Conservation (phyloP, 768 basidiomycete genomes). For the Lentinula detonsa region DNA sequence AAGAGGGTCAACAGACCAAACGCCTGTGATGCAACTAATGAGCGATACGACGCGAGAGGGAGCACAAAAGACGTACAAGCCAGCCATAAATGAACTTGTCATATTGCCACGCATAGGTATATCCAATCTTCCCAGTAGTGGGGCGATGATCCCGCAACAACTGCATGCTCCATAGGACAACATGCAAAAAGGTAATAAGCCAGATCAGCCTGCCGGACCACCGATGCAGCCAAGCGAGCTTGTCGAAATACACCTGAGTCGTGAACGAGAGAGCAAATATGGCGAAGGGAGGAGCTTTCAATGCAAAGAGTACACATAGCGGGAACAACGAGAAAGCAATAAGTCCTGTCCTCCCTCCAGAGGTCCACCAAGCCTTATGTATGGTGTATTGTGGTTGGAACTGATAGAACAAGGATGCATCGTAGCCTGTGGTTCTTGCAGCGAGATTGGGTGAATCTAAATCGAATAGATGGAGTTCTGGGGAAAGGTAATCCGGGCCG, state of each 20-base stretch:
- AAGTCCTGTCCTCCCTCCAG: conserved; percentile 58
- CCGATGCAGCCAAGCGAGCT: conserved; percentile 63
- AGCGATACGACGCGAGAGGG: neutral
- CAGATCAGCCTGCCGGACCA: conserved; percentile 71
- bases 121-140: conserved; percentile 34
- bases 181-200: conserved; percentile 54
- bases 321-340: conserved; percentile 72
- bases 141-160: conserved; percentile 43
- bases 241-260: conserved; percentile 69
- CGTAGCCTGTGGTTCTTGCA: conserved; percentile 12
- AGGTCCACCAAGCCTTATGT: conserved; percentile 65
- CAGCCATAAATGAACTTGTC: conserved; percentile 58
- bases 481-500: conserved; percentile 66
- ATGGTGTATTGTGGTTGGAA: conserved; percentile 55
- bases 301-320: conserved; percentile 60
- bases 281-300: conserved; percentile 70
- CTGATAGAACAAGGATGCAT: conserved; percentile 26
- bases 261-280: conserved; percentile 58
- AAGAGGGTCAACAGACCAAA: conserved; percentile 50
- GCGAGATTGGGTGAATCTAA: conserved; percentile 18
- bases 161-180: conserved; percentile 65
- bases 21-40: conserved; percentile 30
- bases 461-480: conserved; percentile 39
- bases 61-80: conserved; percentile 29
- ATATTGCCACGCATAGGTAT: conserved; percentile 51